Base-by-base conservation (phyloP, 2,329 filamentous ascomycete species). In the Ascochyta fabae region DNA sequence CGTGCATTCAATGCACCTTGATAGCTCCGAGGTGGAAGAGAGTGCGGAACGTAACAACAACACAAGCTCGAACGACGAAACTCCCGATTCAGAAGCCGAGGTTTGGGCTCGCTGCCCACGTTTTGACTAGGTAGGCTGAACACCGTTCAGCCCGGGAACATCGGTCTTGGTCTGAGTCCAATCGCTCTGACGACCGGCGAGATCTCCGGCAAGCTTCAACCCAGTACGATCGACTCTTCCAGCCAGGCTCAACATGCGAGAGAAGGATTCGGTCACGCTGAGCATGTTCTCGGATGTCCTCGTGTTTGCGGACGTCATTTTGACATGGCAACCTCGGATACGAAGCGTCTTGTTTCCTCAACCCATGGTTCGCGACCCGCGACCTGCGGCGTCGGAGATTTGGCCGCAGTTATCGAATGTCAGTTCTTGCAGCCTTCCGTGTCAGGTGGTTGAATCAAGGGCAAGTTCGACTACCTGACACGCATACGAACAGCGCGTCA, bases 31-130 rank as follows among this genome's bases (percentile, higher is more conserved):
- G 15, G 6, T n/a, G 19, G 26, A 23, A 16, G 15, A 7, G 29
- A 19, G 6, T 33, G 24, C n/a, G 33, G 6, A 34, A 26, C 12
- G 31, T 40, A n/a, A 36, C 38, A 22, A 27, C 3, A 38, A 24
- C 35, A 38, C n/a, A 31, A 24, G 7, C 10, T 15, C 24, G 13
- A 40, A 27, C 24, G 27, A 3, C 27, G 8, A 29, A 29, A 29
- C 27, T 29, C 53, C 38, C 31, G 38, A 6, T 36, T 29, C 24
- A 38, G 41, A 27, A 38, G 53, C 53, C 53, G 47, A 56, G 47
- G 53, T 42, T 46, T 46, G 23, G 33, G 24, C n/a, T 47, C 23
- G 36, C 53, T 51, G 41, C 26, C 47, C 47, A 56, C 53, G 24
- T 42, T 56, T 31, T 47, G 42, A 46, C 42, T 47, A 50, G 47